Evolutionary conservation across 768 basidiomycete genomes (phyloP).

Genomic region (Glaciozyma antarctica): DNA sequence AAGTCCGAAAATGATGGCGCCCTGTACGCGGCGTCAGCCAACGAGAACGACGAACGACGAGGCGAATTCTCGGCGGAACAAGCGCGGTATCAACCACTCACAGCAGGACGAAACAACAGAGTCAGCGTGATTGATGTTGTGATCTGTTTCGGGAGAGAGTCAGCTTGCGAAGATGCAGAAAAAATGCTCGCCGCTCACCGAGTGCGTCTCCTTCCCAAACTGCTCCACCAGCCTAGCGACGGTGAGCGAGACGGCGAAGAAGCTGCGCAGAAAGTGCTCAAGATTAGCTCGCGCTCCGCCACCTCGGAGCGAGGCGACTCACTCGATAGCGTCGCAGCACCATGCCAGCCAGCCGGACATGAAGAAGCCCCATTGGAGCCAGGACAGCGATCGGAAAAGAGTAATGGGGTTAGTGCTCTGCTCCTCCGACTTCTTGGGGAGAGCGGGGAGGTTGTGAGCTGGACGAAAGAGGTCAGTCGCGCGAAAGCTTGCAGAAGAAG

Average conservation of each 20-base stretch:
- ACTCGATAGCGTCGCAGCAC: constrained; percentile 74
- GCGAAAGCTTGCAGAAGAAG: no score
- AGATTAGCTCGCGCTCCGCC: background rate
- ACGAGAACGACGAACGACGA: constrained; percentile 9
- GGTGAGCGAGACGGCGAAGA: constrained; percentile 51
- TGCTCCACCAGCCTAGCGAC: constrained; percentile 36
- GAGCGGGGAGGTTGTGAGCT: constrained; percentile 20
- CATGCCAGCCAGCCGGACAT: constrained; percentile 64
- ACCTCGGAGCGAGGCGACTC: background rate
- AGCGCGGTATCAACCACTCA: constrained; percentile 36
- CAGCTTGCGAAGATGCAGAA: no score
- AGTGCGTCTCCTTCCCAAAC: constrained; percentile 33
- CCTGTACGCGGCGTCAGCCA: constrained; percentile 15
- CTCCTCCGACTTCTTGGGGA: constrained; percentile 13
- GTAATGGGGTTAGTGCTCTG: constrained; percentile 5
- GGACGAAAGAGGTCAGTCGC: background rate
- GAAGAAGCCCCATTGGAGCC: constrained; percentile 38
- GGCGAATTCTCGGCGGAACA: no score
- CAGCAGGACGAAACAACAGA: constrained; percentile 70
- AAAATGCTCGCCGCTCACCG: background rate
- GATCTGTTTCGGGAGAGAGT: background rate
- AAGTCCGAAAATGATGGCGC: constrained; percentile 59
- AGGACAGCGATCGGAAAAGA: constrained; percentile 33
- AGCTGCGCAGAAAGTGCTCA: constrained; percentile 6
- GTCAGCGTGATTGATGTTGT: constrained; percentile 47